Conservation (phyloP, 371 early-diverging fungal species). For the Apophysomyces trapeziformis region DNA sequence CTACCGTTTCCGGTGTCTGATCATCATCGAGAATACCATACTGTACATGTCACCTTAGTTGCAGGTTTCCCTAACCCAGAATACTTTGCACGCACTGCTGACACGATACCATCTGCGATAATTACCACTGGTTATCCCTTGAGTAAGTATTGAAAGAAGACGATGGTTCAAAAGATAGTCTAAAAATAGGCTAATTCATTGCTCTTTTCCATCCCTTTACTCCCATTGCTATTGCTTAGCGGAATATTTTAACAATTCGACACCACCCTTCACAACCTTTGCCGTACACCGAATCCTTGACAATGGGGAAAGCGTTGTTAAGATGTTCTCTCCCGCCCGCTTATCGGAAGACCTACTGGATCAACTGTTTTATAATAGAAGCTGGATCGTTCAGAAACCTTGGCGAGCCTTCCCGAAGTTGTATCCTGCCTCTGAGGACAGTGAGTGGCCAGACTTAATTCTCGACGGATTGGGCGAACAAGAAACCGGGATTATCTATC, state of each 20-base stretch:
- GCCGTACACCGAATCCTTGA: slow-evolving; percentile 46
- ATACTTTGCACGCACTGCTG: slow-evolving; percentile 50
- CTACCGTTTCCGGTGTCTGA: slow-evolving; percentile 26
- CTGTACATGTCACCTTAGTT: slow-evolving; percentile 69
- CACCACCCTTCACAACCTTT: slow-evolving; percentile 55
- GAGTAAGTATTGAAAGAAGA: slow-evolving; percentile 18
- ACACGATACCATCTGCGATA: slow-evolving; percentile 55
- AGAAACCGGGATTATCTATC: slow-evolving; percentile 56
- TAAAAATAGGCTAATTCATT: no score
- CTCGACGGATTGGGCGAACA: slow-evolving; percentile 26
- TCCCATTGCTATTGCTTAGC: slow-evolving; percentile 9
- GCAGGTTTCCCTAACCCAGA: slow-evolving; percentile 58
- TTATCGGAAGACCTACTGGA: slow-evolving; percentile 49
- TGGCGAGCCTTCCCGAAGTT: slow-evolving; percentile 77
- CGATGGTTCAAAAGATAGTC: no score
- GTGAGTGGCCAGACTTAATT: slow-evolving; percentile 28
- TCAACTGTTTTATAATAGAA: slow-evolving; percentile 47
- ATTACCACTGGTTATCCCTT: slow-evolving; percentile 54
- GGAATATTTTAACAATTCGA: slow-evolving; percentile 31
- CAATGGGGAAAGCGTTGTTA: slow-evolving; percentile 56
- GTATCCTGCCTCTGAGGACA: slow-evolving; percentile 31
- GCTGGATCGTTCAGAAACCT: slow-evolving; percentile 58
- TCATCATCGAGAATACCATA: slow-evolving; percentile 47
- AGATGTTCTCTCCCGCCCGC: slow-evolving; percentile 58
- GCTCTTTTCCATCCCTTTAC: slow-evolving; percentile 3